These are phyloP conservation scores for Rickenella mellea DNA, from an alignment of 768 basidiomycete species.

Conservation along the genomic window DNA sequence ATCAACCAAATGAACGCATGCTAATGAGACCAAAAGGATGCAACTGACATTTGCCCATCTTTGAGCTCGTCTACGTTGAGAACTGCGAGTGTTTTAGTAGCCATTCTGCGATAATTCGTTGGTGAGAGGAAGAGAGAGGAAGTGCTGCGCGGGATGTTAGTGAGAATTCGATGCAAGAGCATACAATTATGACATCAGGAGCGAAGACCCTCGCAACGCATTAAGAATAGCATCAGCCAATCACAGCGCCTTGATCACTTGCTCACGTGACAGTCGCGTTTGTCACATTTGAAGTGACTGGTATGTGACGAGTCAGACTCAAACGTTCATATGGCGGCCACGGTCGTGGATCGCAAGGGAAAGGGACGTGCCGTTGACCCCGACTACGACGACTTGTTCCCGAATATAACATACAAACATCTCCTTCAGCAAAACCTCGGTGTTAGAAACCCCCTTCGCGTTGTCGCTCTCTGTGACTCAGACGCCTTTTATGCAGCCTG, in stretches of 20 bases:
- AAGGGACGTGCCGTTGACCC: conserved; percentile 36
- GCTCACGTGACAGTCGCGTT: too few relatives aligned
- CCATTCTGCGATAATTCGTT: conserved; percentile 16
- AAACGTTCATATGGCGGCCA: too few relatives aligned
- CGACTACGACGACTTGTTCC: conserved; percentile 54
- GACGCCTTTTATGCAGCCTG: conserved; percentile 81
- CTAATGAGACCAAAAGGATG: not conserved
- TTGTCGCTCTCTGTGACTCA: conserved; percentile 86
- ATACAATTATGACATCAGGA: too few relatives aligned
- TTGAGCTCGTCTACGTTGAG: conserved; percentile 35
- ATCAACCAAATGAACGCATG: conserved; percentile 1
- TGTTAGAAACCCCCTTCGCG: conserved; percentile 67
- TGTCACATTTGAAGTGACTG: too few relatives aligned
- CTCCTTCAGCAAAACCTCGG: conserved; percentile 59
- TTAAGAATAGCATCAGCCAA: too few relatives aligned
- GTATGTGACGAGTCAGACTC: too few relatives aligned
- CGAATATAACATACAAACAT: conserved; percentile 72
- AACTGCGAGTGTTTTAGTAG: conserved; percentile 36
- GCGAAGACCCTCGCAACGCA: too few relatives aligned
- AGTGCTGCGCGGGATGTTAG: too few relatives aligned
- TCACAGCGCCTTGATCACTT: too few relatives aligned
- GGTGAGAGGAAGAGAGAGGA: not conserved
- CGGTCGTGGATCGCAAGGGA: too few relatives aligned
- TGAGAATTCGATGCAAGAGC: too few relatives aligned
- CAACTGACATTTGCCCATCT: conserved; percentile 45